Evolutionary conservation across 2,329 filamentous ascomycete species (phyloP).

Genomic region (Aspergillus sp.): DNA sequence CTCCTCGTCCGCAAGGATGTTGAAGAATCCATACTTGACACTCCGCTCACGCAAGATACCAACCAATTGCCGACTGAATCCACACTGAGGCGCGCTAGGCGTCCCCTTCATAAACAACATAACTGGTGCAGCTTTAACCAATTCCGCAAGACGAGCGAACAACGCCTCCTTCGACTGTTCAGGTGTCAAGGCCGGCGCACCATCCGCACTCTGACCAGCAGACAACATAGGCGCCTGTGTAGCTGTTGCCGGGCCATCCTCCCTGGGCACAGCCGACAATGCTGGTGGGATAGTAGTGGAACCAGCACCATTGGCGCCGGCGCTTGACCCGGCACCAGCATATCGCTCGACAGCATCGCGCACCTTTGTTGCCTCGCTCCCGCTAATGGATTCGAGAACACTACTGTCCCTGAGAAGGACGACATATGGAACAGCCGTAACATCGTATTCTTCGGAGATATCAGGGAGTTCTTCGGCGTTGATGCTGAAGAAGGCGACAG

Average conservation of each 20-base stretch:
- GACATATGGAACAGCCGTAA: constrained; percentile 90
- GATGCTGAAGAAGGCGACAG: constrained; percentile 81
- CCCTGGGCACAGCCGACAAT: constrained; percentile 40
- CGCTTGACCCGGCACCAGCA: constrained; percentile 50
- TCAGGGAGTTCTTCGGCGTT: constrained; percentile 95
- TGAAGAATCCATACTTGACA: constrained; percentile 98
- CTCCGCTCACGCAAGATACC: constrained; percentile 81
- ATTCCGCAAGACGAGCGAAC: constrained; percentile 72
- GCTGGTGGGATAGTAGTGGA: constrained; percentile 40
- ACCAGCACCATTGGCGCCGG: constrained; percentile 29
- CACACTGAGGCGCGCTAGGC: constrained; percentile 80
- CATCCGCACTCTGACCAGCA: neutral
- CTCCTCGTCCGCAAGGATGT: constrained; percentile 96
- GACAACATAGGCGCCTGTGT: constrained; percentile 30
- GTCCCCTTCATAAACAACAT: constrained; percentile 99
- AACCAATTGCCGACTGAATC: constrained; percentile 90
- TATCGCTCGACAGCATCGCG: constrained; percentile 82
- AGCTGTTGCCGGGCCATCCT: constrained; percentile 30
- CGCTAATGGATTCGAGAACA: constrained; percentile 81
- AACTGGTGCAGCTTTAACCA: constrained; percentile 92
- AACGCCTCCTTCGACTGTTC: constrained; percentile 77
- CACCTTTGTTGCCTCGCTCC: constrained; percentile 84
- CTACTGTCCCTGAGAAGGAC: constrained; percentile 75
- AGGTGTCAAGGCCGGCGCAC: constrained; percentile 27
- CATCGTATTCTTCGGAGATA: constrained; percentile 87